Base-by-base conservation (phyloP, 495 filamentous ascomycete species). In the Podospora fimiseda region DNA sequence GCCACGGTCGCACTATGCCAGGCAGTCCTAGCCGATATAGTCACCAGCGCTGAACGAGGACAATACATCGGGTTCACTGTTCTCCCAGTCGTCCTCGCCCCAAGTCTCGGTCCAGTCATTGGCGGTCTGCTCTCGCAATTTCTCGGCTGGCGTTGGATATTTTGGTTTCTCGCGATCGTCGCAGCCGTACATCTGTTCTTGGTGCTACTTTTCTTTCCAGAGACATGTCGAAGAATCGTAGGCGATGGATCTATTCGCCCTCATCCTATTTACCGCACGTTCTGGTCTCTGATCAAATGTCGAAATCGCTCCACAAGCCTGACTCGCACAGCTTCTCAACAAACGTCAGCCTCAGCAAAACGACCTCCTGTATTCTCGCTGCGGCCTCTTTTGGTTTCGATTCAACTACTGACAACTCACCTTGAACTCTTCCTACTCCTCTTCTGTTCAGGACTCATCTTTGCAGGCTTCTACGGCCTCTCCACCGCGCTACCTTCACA, bases 351-450 rank as follows among this genome's bases (percentile, higher is more conserved):
- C 39, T 14, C 39, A 41, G 39, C 39, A 41, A 41, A 7, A 41
- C 3, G 11, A 4, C 5, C 11, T 9, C 13, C 13, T 5, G 39
- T n/a, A 5, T 41, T 41, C 14, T 41, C 39, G 8, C 14, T 41
- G 6, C 39, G 39, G 4, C 39, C 39, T 9, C 39, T 41, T 14
- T n/a, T 41, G 39, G 14, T n/a, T 4, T 41, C 39, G 8, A 5
- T 41, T 3, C 62, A 68, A 14, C 76, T 88, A 36, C 68, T 87
- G 0, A 67, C 73, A 27, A 75, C 18, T n/a, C 75, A 87, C 50
- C 80, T 80, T 58, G 81, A 87, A 51, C 77, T 79, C 9, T 70
- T 72, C 7, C 64, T 84, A 16, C 61, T 88, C 15, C 77, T 86
- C 9, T 57, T 73, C 11, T 80, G 73, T 52, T 76, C 77, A 48